Conservation (phyloP, 345 rosid genomes). For the Camelina neglecta region DNA sequence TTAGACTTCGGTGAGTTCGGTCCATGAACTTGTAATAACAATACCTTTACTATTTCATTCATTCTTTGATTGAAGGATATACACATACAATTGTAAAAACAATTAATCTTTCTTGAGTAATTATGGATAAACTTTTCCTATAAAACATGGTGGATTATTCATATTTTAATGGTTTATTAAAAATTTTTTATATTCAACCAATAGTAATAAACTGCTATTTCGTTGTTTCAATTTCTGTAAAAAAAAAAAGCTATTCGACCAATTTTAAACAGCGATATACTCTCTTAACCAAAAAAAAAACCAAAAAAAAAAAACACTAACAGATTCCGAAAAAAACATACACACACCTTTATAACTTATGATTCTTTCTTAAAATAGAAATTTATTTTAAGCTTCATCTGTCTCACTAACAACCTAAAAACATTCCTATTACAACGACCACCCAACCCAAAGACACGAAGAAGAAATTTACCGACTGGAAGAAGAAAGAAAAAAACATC, state of each 20-base stretch:
- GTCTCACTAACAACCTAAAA: constrained; percentile 32
- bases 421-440: constrained; percentile 40
- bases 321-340: constrained; percentile 27
- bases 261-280: constrained; percentile 5
- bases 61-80: too few species aligned
- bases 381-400: constrained; percentile 32
- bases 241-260: neutral
- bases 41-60: too few species aligned
- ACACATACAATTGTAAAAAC: too few species aligned
- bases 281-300: constrained; percentile 17
- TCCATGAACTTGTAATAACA: too few species aligned
- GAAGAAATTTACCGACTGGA: constrained; percentile 16
- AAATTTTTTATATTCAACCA: neutral
- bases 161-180: too few species aligned
- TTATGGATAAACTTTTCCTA: too few species aligned
- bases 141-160: too few species aligned
- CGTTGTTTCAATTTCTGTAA: neutral
- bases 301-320: neutral
- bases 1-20: too few species aligned
- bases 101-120: too few species aligned
- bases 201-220: neutral
- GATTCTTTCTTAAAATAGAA: constrained; percentile 34
- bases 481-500: neutral
- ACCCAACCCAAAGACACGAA: constrained; percentile 28
- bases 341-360: constrained; percentile 16